Evolutionary conservation across 208 protist species (phyloP), one percentile per base, ranked within the genome.

Genomic region (Crithidia sp.): DNA sequence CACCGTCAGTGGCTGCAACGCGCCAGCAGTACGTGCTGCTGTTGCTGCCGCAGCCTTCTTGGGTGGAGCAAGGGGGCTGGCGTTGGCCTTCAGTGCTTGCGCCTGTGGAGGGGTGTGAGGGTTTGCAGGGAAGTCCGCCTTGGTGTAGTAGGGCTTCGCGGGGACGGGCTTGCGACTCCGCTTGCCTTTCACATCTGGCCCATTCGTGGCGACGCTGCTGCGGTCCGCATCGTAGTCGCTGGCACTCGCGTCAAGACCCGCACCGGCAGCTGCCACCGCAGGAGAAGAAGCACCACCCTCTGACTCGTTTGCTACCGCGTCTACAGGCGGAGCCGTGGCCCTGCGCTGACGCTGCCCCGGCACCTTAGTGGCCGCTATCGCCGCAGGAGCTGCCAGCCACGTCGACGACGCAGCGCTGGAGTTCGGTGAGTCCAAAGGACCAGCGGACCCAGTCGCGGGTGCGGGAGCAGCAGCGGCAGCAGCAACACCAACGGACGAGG

Each of bases 61-160:
- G 8, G 45, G 37, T 28, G 37, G 13, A n/a, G 28, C 50, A 19
- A 14, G 49, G 2, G 62, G 10, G 5, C 49, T 36, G 3, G 62
- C 62, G 6, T 39, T n/a, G n/a, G 62, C 19, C 14, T 40, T 43
- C 45, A 68, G 13, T 19, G n/a, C 53, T 16, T 13, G 41, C 12
- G 55, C 56, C 55, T 45, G 62, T 4, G 63, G 63, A 8, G 62
- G 71, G 36, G 63, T 16, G 13, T n/a, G 45, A 2, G 36, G 44
- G 19, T 76, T 45, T 4, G 52, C 54, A 7, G 54, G 54, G 45
- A 76, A 76, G 62, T 69, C 55, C 0, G 19, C 54, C 14, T 40
- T 57, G 2, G 53, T 37, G 54, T 68, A 55, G 61, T 43, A 62
- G 49, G 5, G 45, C 62, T 53, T 63, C 40, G 55, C 44, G 28